phyloP scores from a whole-genome alignment of 495 filamentous ascomycete species.

The Aspergillus steynii region DNA sequence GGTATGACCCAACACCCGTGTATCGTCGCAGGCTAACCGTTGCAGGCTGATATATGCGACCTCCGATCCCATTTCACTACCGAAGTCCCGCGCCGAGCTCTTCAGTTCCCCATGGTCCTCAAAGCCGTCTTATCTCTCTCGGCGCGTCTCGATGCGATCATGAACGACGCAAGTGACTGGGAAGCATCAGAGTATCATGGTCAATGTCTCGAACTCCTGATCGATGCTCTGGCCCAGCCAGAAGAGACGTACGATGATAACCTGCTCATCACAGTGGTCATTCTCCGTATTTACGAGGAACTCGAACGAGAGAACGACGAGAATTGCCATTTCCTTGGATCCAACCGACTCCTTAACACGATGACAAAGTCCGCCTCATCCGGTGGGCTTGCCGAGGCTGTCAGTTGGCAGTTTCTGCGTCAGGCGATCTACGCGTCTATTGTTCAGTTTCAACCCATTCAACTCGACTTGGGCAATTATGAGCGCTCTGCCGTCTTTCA shows the following conservation, averaged over 20 bases:
- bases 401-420: slow-evolving; percentile 42
- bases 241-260: slow-evolving; percentile 36
- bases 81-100: slow-evolving; percentile 33
- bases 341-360: slow-evolving; percentile 38
- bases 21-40: slow-evolving; percentile 1
- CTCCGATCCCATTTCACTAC: slow-evolving; percentile 36
- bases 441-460: slow-evolving; percentile 36
- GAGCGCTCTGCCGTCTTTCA: slow-evolving; percentile 36
- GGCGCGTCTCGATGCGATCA: slow-evolving; percentile 37
- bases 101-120: slow-evolving; percentile 36
- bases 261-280: slow-evolving; percentile 38
- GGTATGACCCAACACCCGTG: slow-evolving; percentile 21
- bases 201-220: slow-evolving; percentile 37
- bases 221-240: slow-evolving; percentile 30
- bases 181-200: slow-evolving; percentile 42
- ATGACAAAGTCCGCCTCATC: slow-evolving; percentile 38
- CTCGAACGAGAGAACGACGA: slow-evolving; percentile 34
- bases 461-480: slow-evolving; percentile 38
- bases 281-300: slow-evolving; percentile 41
- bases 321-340: slow-evolving; percentile 39
- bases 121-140: slow-evolving; percentile 37
- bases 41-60: slow-evolving; percentile 40
- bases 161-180: slow-evolving; percentile 31
- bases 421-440: slow-evolving; percentile 44
- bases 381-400: slow-evolving; percentile 41